Base-by-base conservation (phyloP, 2,329 filamentous ascomycete species). In the Pseudogymnoascus sp. region DNA sequence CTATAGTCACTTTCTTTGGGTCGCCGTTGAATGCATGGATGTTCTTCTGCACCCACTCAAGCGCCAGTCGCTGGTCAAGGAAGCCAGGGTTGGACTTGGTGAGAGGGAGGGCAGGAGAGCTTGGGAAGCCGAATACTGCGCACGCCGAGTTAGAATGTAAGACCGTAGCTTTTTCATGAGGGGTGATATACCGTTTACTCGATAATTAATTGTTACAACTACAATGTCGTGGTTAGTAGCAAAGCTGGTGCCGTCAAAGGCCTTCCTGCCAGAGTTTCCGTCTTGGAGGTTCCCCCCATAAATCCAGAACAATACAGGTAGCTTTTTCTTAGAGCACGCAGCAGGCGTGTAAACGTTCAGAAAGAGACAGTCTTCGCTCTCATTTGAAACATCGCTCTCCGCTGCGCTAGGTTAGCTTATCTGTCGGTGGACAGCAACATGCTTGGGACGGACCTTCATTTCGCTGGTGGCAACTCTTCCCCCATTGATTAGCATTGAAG, bases 1-100 rank as follows among this genome's bases (percentile, higher is more conserved):
- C 79, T n/a, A 85, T 77, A 0, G 81, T 83, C 1, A 86, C 79
- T 10, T 79, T 76, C 1, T 70, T 66, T 0, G 76, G 75, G 56
- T 85, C 77, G 6, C 83, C 82, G 0, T 82, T 81, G 63, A 86
- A 85, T 1, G 75, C 70, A 4, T 72, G 67, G 63, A 85, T 81
- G 64, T 85, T 72, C 14, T 74, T 76, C 50, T 82, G 78, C 0
- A 85, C 78, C 76, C 83, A 86, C 65, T 78, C 69, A 2, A 86
- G 70, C 2, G 80, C 78, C 1, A 78, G 77, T 14, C 77, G 76
- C 66, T 84, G 81, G 63, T 85, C 82, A 2, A 81, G 73, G 0
- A 85, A 70, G 0, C 82, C 83, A 1, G 79, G 78, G 63, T 86
- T 86, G 6, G 73, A 62, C 0, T 71, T 70, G 2, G 70, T 68